A percentile compares a stretch with the other conserved stretches of the same genome.
phyloP scores from a whole-genome alignment of 495 filamentous ascomycete genomes.

The Penicillium goetzii region DNA sequence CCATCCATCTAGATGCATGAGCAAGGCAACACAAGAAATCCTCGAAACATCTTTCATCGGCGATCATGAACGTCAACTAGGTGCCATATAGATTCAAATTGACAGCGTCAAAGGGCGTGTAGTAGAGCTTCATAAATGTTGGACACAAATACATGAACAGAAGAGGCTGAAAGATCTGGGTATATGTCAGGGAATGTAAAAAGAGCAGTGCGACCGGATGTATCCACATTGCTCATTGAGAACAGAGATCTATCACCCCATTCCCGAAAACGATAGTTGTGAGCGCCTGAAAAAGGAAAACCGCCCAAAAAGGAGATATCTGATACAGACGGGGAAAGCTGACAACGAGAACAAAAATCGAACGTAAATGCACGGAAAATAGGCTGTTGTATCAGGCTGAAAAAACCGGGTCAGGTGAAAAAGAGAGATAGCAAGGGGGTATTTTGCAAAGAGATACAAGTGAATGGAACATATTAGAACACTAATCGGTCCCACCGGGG shows the following conservation, averaged over 20 bases:
- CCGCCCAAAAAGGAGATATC: slow-evolving; percentile 5
- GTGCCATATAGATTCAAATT: background rate
- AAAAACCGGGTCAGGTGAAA: slow-evolving; percentile 7
- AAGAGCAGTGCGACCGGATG: slow-evolving; percentile 12
- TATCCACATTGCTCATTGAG: slow-evolving; percentile 8
- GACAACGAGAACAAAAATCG: slow-evolving; percentile 8
- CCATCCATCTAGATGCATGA: background rate
- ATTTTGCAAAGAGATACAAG: slow-evolving; percentile 29
- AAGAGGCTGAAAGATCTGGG: slow-evolving; percentile 28
- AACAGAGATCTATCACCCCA: slow-evolving; percentile 10
- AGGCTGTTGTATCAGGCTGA: slow-evolving; percentile 15
- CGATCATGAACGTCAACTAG: background rate
- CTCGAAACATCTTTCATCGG: background rate
- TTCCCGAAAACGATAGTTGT: background rate
- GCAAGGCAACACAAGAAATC: background rate
- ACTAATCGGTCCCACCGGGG: slow-evolving; percentile 32
- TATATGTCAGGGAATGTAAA: slow-evolving; percentile 33
- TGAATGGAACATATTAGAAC: slow-evolving; percentile 18
- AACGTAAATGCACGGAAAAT: background rate
- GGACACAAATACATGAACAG: background rate
- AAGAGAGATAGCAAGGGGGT: slow-evolving; percentile 27
- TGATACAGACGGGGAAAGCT: slow-evolving; percentile 13
- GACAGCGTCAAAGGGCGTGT: background rate
- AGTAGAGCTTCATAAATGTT: background rate
- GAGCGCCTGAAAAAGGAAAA: slow-evolving; percentile 16